phyloP scores from a whole-genome alignment of 345 rosid genomes.

The Cardamine occulta region DNA sequence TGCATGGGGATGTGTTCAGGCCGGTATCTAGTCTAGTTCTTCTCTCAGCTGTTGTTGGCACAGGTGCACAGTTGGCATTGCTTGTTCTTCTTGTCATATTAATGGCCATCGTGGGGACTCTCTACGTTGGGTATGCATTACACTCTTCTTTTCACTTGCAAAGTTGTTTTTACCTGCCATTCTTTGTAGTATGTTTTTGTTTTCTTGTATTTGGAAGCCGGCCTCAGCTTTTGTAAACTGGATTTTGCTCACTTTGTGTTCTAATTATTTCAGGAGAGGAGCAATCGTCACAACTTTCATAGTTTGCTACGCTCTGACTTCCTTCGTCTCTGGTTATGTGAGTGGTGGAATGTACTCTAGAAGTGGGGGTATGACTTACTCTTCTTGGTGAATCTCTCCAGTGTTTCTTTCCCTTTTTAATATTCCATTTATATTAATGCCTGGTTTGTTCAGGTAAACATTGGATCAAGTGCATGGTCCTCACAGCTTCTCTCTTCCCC shows the following conservation, averaged over 20 bases:
- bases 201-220: neutral
- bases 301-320: conserved; percentile 94
- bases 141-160: conserved; percentile 26
- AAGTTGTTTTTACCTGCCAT: neutral
- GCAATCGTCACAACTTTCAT: conserved; percentile 98
- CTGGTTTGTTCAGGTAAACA: conserved; percentile 64
- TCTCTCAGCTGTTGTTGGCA: conserved; percentile 93
- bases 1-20: conserved; percentile 96
- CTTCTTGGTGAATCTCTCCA: neutral
- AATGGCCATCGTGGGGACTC: conserved; percentile 87
- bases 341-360: conserved; percentile 99
- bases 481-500: conserved; percentile 91
- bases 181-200: conserved; percentile 18
- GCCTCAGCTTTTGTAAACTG: neutral
- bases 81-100: conserved; percentile 93
- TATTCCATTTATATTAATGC: neutral
- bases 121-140: conserved; percentile 80
- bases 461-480: conserved; percentile 96
- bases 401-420: conserved; percentile 10
- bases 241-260: conserved; percentile 7
- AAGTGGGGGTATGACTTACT: conserved; percentile 73
- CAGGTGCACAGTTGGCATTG: conserved; percentile 92
- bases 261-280: conserved; percentile 79
- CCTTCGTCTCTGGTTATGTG: conserved; percentile 96
- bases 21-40: conserved; percentile 67